Conservation (phyloP, 441 rosid genomes). For the Populus hybrid region DNA sequence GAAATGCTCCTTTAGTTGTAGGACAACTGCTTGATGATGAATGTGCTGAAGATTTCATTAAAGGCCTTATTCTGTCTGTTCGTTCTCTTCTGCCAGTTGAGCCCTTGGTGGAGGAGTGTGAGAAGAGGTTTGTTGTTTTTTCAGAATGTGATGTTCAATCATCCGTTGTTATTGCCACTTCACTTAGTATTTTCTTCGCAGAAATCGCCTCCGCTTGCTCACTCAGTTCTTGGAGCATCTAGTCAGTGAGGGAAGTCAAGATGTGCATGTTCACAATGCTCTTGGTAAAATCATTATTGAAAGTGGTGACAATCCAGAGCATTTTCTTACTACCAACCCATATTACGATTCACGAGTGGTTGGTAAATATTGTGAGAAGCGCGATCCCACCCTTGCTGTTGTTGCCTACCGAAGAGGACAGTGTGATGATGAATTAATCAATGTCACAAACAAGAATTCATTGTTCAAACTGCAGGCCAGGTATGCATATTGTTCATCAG, state of each 20-base stretch:
- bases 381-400: slow-evolving; percentile 92
- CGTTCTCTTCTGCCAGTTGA: slow-evolving; percentile 93
- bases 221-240: slow-evolving; percentile 99
- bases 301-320: slow-evolving; percentile 90
- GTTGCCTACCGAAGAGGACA: slow-evolving; percentile 91
- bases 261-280: slow-evolving; percentile 99
- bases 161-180: neutral
- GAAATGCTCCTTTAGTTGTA: slow-evolving; percentile 76
- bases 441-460: slow-evolving; percentile 85
- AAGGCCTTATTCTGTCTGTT: slow-evolving; percentile 82
- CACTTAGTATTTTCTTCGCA: slow-evolving; percentile 21
- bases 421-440: slow-evolving; percentile 83
- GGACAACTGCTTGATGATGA: slow-evolving; percentile 83
- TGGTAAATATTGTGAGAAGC: slow-evolving; percentile 93
- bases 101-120: slow-evolving; percentile 86
- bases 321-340: slow-evolving; percentile 87
- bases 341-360: slow-evolving; percentile 89
- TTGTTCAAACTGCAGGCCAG: slow-evolving; percentile 92
- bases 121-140: slow-evolving; percentile 53
- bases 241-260: slow-evolving; percentile 99
- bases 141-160: neutral
- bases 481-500: slow-evolving; percentile 13
- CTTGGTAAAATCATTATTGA: slow-evolving; percentile 99
- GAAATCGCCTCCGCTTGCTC: slow-evolving; percentile 93
- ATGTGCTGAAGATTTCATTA: slow-evolving; percentile 77